phyloP scores from a whole-genome alignment of 257 asterid species.

The Plantago elongata region DNA sequence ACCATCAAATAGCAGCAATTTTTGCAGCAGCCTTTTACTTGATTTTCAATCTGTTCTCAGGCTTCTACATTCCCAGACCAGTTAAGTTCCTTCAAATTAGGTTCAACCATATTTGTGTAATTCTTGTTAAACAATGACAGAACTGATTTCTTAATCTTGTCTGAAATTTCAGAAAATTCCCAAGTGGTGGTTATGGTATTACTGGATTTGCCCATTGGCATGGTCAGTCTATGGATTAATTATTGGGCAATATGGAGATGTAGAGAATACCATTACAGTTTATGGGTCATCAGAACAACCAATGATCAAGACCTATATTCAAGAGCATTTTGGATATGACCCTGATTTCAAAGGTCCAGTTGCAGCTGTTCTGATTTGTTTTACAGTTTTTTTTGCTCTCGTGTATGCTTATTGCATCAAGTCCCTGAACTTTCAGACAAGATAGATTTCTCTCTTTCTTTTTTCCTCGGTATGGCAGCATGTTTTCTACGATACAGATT shows the following conservation, averaged over 20 bases:
- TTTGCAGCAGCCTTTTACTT: slow-evolving; percentile 73
- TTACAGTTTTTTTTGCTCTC: slow-evolving; percentile 50
- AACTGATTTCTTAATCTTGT: slow-evolving; percentile 6
- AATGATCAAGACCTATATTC: slow-evolving; percentile 44
- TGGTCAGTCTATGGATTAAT: slow-evolving; percentile 92
- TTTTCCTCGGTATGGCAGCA: no score
- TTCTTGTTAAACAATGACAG: background rate
- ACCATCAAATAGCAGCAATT: slow-evolving; percentile 73
- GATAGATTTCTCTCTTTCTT: slow-evolving; percentile 23
- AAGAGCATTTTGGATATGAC: slow-evolving; percentile 61
- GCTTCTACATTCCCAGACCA: slow-evolving; percentile 76
- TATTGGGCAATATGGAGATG: slow-evolving; percentile 78
- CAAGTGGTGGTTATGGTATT: slow-evolving; percentile 94
- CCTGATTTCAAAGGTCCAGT: slow-evolving; percentile 55
- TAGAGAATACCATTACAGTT: slow-evolving; percentile 31
- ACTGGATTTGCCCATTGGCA: slow-evolving; percentile 91
- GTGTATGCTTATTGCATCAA: slow-evolving; percentile 62
- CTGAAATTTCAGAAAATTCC: slow-evolving; percentile 62
- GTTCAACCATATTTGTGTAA: background rate
- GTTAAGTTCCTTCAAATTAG: slow-evolving; percentile 38
- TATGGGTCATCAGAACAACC: slow-evolving; percentile 42
- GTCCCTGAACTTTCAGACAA: slow-evolving; percentile 48
- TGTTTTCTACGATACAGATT: no score
- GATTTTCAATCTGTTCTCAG: slow-evolving; percentile 71
- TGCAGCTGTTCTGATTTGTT: slow-evolving; percentile 51